Percentiles rank a stretch among this genome's conserved stretches.
phyloP scores from a whole-genome alignment of 768 basidiomycete species.

The Clitopilus passeckerianus region DNA sequence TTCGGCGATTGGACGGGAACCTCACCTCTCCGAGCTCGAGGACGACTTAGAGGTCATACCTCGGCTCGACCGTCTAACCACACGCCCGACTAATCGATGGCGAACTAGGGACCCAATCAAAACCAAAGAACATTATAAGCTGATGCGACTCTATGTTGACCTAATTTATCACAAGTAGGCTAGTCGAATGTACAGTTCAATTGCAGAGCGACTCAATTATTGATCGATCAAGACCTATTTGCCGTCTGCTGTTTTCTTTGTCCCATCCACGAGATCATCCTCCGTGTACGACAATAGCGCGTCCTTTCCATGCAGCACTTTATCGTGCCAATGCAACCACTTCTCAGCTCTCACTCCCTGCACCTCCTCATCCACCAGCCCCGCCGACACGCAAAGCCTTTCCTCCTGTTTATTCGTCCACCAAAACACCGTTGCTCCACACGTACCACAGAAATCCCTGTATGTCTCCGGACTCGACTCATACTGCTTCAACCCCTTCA shows the following conservation, averaged over 20 bases:
- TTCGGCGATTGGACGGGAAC: too few species aligned
- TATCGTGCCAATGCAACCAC: slow-evolving; percentile 21
- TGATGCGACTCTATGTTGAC: too few species aligned
- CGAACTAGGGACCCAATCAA: too few species aligned
- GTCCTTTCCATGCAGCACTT: neutral
- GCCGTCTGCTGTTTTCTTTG: neutral
- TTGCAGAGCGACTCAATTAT: too few species aligned
- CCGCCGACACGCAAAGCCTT: slow-evolving; percentile 22
- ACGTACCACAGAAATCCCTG: slow-evolving; percentile 22
- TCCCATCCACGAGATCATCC: neutral
- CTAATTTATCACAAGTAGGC: too few species aligned
- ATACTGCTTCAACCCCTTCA: slow-evolving; percentile 20
- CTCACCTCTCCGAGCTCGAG: too few species aligned
- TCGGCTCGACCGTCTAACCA: too few species aligned
- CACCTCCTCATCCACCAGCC: slow-evolving; percentile 20
- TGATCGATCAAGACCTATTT: too few species aligned
- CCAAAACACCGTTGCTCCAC: slow-evolving; percentile 24
- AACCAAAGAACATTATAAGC: too few species aligned
- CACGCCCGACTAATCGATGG: too few species aligned
- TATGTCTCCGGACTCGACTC: slow-evolving; percentile 22
- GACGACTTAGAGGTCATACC: too few species aligned
- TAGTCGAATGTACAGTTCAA: too few species aligned
- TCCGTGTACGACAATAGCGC: neutral
- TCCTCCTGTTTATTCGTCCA: slow-evolving; percentile 16
- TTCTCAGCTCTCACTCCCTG: slow-evolving; percentile 19